Conservation (phyloP, 2,329 filamentous ascomycete genomes). For the Tolypocladium capitatum region DNA sequence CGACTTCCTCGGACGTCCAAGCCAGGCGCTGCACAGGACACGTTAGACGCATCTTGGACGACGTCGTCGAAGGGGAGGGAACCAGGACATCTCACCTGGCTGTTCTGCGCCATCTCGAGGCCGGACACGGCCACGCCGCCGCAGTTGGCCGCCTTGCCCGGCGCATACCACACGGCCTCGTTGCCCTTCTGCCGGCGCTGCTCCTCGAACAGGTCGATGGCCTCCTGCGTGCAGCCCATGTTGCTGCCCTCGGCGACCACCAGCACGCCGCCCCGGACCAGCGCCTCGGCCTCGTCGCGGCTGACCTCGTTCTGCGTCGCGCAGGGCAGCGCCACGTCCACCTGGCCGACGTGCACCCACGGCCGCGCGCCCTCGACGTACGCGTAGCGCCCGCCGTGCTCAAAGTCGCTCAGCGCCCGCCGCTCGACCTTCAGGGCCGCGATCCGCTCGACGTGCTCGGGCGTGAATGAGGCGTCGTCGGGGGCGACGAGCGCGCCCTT, state of each 20-base stretch:
- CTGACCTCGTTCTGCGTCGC: conserved; percentile 98
- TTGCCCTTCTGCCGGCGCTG: conserved; percentile 56
- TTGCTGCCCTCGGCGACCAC: conserved; percentile 96
- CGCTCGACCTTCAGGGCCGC: conserved; percentile 77
- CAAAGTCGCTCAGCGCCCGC: conserved; percentile 64
- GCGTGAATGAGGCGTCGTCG: conserved; percentile 54
- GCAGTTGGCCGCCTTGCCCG: conserved; percentile 93
- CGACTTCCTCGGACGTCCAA: conserved; percentile 85
- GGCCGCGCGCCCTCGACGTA: conserved; percentile 81
- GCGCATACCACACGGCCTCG: conserved; percentile 81
- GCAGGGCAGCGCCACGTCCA: conserved; percentile 84
- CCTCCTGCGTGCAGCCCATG: conserved; percentile 96
- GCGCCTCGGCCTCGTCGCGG: conserved; percentile 73
- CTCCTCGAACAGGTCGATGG: conserved; percentile 85
- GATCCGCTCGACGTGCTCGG: conserved; percentile 67
- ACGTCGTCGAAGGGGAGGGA: no score
- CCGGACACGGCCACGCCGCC: conserved; percentile 95
- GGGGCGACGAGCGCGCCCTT: conserved; percentile 71
- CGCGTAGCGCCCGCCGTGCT: conserved; percentile 55
- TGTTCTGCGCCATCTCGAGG: conserved; percentile 99
- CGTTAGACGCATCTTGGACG: background rate
- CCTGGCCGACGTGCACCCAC: conserved; percentile 78
- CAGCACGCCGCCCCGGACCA: conserved; percentile 62
- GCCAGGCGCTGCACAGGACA: conserved; percentile 46
- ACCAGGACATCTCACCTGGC: conserved; percentile 24